Base-by-base conservation (phyloP, 2,329 filamentous ascomycete genomes). In the Tolypocladium tropicale region DNA sequence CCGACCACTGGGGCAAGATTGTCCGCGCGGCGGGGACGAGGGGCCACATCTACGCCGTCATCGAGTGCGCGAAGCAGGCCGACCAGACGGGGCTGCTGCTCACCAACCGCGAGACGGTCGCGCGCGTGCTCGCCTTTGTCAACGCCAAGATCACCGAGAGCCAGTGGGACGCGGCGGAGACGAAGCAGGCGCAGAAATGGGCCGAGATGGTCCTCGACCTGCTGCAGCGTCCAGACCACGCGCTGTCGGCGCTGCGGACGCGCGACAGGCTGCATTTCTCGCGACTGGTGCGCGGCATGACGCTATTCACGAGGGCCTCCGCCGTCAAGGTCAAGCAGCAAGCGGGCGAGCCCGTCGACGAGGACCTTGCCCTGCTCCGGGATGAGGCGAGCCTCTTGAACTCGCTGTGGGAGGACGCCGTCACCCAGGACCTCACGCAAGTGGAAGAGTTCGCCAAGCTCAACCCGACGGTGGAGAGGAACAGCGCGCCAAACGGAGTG, bases 31-130 rank as follows among this genome's bases (percentile, higher is more conserved):
- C 76, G 7, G 73, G 72, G 53, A 25, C 55, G 32, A 67, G 67
- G 53, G 76, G 74, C 46, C 72, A 72, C 56, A 67, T 80, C 41
- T 72, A 69, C 63, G 62, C 72, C 14, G 66, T 83, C 36, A 72
- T 84, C 60, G 78, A 82, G 58, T 76, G 75, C 61, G 74, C 78
- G 46, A 76, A 76, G 61, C 69, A 72, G 60, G 72, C 70, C 55
- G 66, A 72, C 33, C 69, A 70, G 64, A 82, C 81, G 2, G 74
- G 73, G 6, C 68, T 80, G 60, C 59, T 65, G 41, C 68, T 83
- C 30, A 64, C 73, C 49, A 59, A 61, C 18, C 70, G 70, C 55
- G 75, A 79, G 63, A 69, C 66, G 56, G 70, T 76, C 7, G 57
- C 62, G 14, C 58, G 63, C 5, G 52, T 70, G 4, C 56, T 74